Percentiles rank a stretch among this genome's conserved stretches.
Conservation (phyloP, 441 rosid genomes). For the Metrosideros polymorpha region DNA sequence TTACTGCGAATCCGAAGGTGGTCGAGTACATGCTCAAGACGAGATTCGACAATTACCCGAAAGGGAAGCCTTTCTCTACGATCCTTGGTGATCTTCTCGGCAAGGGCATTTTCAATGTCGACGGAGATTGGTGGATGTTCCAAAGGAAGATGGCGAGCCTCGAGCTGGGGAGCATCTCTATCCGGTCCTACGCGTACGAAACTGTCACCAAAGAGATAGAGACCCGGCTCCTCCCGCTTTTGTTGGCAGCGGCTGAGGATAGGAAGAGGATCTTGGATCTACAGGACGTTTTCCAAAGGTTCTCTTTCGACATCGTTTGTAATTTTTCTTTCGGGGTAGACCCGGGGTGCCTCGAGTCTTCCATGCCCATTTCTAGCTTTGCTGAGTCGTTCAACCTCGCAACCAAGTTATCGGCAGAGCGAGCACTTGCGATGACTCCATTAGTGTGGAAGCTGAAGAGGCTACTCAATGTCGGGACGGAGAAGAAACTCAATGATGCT, state of each 20-base stretch:
- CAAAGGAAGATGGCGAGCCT: slow-evolving; percentile 6
- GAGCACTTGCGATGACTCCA: slow-evolving; percentile 42
- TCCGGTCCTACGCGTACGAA: slow-evolving; percentile 37
- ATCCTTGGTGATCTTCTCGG: slow-evolving; percentile 5
- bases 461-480: slow-evolving; percentile 32
- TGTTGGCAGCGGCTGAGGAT: slow-evolving; percentile 7
- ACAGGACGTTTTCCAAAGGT: slow-evolving; percentile 48
- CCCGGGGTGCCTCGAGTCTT: slow-evolving; percentile 37
- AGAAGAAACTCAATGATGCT: slow-evolving; percentile 38
- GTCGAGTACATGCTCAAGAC: slow-evolving; percentile 28
- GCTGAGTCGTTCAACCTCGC: slow-evolving; percentile 50
- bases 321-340: slow-evolving; percentile 47
- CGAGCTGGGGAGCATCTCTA: slow-evolving; percentile 31
- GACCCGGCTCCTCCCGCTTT: slow-evolving; percentile 27
- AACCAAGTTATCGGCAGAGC: slow-evolving; percentile 44
- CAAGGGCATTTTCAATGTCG: slow-evolving; percentile 7
- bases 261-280: slow-evolving; percentile 21
- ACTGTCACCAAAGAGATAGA: slow-evolving; percentile 27
- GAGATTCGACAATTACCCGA: slow-evolving; percentile 1
- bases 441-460: slow-evolving; percentile 53
- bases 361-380: slow-evolving; percentile 32
- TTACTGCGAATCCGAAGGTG: slow-evolving; percentile 56
- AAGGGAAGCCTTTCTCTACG: slow-evolving; percentile 5
- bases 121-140: slow-evolving; percentile 1
- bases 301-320: slow-evolving; percentile 43